These are phyloP conservation scores for Brettanomyces anomalus DNA, from an alignment of 805 yeast species.

Conservation along the genomic window DNA sequence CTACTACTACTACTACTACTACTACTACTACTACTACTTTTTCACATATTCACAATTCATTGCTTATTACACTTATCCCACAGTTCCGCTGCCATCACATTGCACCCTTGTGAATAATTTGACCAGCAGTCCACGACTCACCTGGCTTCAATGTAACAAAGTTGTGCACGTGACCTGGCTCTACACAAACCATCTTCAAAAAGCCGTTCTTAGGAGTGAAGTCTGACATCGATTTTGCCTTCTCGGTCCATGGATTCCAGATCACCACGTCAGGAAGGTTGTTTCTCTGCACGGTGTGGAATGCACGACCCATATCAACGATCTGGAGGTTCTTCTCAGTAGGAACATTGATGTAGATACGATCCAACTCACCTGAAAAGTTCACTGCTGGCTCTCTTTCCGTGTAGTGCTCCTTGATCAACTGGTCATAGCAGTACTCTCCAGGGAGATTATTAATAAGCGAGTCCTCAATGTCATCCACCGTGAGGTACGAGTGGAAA, in stretches of 20 bases:
- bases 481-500: conserved; percentile 80
- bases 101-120: conserved; percentile 44
- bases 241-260: conserved; percentile 96
- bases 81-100: too few species aligned
- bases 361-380: conserved; percentile 73
- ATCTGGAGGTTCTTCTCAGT: conserved; percentile 53
- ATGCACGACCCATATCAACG: conserved; percentile 60
- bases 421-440: conserved; percentile 65
- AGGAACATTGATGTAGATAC: conserved; percentile 64
- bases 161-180: conserved; percentile 81
- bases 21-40: too few species aligned
- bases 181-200: conserved; percentile 85
- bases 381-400: conserved; percentile 71
- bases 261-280: conserved; percentile 66
- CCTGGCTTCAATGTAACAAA: conserved; percentile 63
- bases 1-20: too few species aligned
- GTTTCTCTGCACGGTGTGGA: conserved; percentile 55
- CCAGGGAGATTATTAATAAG: conserved; percentile 74
- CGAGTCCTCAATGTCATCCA: conserved; percentile 71
- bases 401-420: conserved; percentile 48
- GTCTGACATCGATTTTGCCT: conserved; percentile 78
- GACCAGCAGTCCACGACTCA: conserved; percentile 66
- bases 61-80: too few species aligned
- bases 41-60: too few species aligned
- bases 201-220: conserved; percentile 81